A percentile compares a stretch with the other conserved stretches of the same genome.
Conservation (phyloP, 192 early-diverging fungal genomes). For the Coemansia sp. region DNA sequence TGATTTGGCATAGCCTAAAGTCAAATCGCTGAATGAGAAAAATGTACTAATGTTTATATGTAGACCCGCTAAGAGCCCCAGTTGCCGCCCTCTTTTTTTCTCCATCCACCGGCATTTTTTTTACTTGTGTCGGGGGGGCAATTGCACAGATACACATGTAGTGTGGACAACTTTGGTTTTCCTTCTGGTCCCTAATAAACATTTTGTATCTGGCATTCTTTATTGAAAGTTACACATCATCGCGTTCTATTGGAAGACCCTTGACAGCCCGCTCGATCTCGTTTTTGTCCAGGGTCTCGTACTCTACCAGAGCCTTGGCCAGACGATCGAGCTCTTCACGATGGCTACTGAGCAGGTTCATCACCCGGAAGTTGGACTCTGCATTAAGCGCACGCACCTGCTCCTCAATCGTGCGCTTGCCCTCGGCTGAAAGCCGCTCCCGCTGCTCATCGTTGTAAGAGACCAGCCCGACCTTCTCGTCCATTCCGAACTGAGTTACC, state of each 20-base stretch:
- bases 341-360: conserved; percentile 67
- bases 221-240: conserved; percentile 12
- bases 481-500: conserved; percentile 94
- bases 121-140: no score
- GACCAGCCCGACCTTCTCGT: conserved; percentile 85
- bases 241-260: conserved; percentile 52
- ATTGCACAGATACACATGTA: no score
- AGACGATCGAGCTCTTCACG: conserved; percentile 87
- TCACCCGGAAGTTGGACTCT: conserved; percentile 68
- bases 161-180: no score
- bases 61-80: conserved; percentile 17
- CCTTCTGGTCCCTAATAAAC: conserved; percentile 5
- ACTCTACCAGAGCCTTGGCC: conserved; percentile 88
- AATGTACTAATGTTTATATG: neutral
- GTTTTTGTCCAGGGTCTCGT: conserved; percentile 88
- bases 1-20: neutral
- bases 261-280: conserved; percentile 70
- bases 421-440: conserved; percentile 64
- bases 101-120: neutral
- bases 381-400: conserved; percentile 80
- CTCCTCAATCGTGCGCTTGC: conserved; percentile 78
- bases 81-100: neutral
- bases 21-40: no score
- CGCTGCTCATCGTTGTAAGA: conserved; percentile 75
- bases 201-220: neutral